Conservation (phyloP, 2,329 filamentous ascomycete genomes). For the Dichotomopilus funicola region DNA sequence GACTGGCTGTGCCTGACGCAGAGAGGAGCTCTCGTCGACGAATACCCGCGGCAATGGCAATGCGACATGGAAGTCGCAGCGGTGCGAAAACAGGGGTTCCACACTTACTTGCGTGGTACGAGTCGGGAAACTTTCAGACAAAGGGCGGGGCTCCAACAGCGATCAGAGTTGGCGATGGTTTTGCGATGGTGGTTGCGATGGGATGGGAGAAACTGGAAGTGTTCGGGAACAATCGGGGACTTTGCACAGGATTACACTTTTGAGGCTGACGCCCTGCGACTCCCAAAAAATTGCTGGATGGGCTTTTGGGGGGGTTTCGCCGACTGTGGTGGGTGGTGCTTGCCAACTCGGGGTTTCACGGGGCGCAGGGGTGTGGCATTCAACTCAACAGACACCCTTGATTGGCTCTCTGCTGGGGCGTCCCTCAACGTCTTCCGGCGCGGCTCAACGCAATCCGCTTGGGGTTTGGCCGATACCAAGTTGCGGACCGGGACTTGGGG, state of each 20-base stretch:
- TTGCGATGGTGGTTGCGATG: neutral
- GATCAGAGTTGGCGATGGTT: constrained; percentile 6
- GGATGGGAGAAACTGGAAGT: neutral
- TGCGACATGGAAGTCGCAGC: neutral
- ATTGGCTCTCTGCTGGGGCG: constrained; percentile 13
- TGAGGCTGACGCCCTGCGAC: constrained; percentile 1
- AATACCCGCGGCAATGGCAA: constrained; percentile 18
- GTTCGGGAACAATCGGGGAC: constrained; percentile 5
- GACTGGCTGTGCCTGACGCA: constrained; percentile 2
- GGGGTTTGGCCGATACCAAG: constrained; percentile 6
- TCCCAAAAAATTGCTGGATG: constrained; percentile 12
- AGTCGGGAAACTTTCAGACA: constrained; percentile 4
- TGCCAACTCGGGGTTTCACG: constrained; percentile 4
- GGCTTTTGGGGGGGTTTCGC: neutral
- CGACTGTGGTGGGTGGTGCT: neutral
- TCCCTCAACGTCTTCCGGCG: constrained; percentile 20
- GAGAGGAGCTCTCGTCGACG: constrained; percentile 6
- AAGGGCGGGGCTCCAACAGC: neutral
- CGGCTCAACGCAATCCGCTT: constrained; percentile 21
- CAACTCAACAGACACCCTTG: constrained; percentile 16
- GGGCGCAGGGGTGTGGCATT: constrained; percentile 5
- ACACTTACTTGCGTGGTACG: constrained; percentile 12
- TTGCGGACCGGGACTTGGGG: constrained; percentile 18
- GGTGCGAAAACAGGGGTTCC: constrained; percentile 14
- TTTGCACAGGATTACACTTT: neutral